Evolutionary conservation across 2,329 filamentous ascomycete species (phyloP).

Genomic region (Pestalotiopsis sp.): DNA sequence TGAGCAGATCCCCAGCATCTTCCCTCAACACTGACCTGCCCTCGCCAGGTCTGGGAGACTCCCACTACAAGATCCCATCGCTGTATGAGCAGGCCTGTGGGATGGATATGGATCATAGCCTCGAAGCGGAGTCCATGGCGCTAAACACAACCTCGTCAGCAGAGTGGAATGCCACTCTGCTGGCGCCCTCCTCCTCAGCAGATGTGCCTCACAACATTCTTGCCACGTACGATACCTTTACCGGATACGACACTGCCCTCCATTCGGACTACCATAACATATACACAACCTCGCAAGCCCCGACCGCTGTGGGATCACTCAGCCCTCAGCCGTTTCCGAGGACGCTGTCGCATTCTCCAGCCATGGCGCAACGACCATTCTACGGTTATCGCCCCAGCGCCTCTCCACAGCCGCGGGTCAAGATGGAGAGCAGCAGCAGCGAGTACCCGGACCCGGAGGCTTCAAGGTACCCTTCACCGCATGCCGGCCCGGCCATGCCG

Average conservation of each 20-base stretch:
- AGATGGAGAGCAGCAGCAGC: conserved; percentile 36
- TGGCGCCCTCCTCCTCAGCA: conserved; percentile 43
- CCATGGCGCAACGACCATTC: conserved; percentile 31
- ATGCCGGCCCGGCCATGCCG: conserved; percentile 38
- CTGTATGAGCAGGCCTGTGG: conserved; percentile 45
- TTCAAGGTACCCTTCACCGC: conserved; percentile 44
- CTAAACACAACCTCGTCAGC: conserved; percentile 44
- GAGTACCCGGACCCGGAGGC: conserved; percentile 40
- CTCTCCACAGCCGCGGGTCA: conserved; percentile 38
- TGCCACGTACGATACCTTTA: conserved; percentile 54
- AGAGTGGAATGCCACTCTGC: conserved; percentile 44
- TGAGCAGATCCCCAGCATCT: conserved; percentile 46
- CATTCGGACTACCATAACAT: conserved; percentile 49
- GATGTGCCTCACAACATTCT: conserved; percentile 46
- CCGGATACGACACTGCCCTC: conserved; percentile 45
- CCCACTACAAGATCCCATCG: conserved; percentile 45
- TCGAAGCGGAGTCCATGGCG: conserved; percentile 40
- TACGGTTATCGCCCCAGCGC: conserved; percentile 34
- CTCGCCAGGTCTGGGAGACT: conserved; percentile 45
- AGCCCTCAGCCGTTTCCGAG: conserved; percentile 29
- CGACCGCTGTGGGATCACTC: conserved; percentile 27
- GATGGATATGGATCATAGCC: conserved; percentile 37
- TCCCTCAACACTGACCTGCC: conserved; percentile 49
- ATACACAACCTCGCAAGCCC: conserved; percentile 42
- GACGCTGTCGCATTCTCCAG: conserved; percentile 33